Base-by-base conservation (phyloP, 257 asterid species). In the Nicotiana tabacum region DNA sequence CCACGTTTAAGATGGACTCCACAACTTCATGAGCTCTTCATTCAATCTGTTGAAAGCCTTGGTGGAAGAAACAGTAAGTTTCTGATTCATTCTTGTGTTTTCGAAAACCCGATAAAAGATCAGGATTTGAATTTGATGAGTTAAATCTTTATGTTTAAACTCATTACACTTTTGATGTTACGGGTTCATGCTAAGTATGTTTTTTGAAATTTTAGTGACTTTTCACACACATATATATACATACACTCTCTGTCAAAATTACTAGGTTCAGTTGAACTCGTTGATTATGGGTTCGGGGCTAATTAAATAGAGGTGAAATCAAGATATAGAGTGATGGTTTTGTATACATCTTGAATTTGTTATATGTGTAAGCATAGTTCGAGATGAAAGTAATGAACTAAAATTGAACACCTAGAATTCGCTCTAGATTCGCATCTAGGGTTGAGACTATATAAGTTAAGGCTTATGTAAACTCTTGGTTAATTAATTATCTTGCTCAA, bases 1-100 rank as follows among this genome's bases (percentile, higher is more conserved):
- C 88, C 88, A 17, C 88, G 90, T 37, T 66, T 87, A 69, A 83
- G 88, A 9, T 87, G 90, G 90, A 80, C 90, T 60, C 83, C 90
- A 56, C 86, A 87, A 30, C 90, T 87, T 76, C 90, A 87, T 18
- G 72, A 67, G 9, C 88, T 79, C 82, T 87, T 87, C 78, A 72
- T 80, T 65, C 85, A 87, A 69, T 82, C 88, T 62, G 85, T 85
- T 43, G 77, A 85, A 39, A 37, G 27, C 77, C 88, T 85, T n/a
- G 90, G 90, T 55, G 90, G 90, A 33, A 83, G 86, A 33, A 60
- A 85, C n/a, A 80, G 90, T 87, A 77, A 85, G 90, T 78, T 27
- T 66, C n/a, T 12, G 15, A 39, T 57, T 56, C 12, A 55, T 37
- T 69, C 2, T 37, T 43, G 17, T 11, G 21, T 82, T 72, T 61